These are phyloP conservation scores for Rhizopogon salebrosus DNA, from an alignment of 768 basidiomycete species.

Conservation along the genomic window DNA sequence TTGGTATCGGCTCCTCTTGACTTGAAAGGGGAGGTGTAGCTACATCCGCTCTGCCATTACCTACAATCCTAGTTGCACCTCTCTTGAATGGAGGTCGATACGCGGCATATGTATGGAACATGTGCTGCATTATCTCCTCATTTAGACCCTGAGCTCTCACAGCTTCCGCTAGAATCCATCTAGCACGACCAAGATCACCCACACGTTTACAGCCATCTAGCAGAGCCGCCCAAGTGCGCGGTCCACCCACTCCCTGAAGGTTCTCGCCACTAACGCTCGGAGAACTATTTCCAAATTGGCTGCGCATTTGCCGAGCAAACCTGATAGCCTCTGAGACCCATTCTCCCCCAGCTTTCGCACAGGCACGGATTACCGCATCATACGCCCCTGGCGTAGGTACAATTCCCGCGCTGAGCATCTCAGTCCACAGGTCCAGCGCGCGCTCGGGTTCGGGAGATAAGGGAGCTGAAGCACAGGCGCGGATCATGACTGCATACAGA, in stretches of 20 bases:
- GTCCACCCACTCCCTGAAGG: conserved; percentile 30
- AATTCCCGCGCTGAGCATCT: conserved; percentile 79
- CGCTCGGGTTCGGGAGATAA: conserved; percentile 75
- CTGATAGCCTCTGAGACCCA: conserved; percentile 83
- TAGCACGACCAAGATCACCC: conserved; percentile 75
- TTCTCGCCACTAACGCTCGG: conserved; percentile 36
- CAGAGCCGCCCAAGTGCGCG: conserved; percentile 73
- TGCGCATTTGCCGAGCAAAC: conserved; percentile 83
- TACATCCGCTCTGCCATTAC: conserved; percentile 10
- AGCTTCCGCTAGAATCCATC: conserved; percentile 92
- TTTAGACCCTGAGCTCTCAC: conserved; percentile 34
- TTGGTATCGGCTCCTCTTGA: background rate
- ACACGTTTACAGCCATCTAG: conserved; percentile 84
- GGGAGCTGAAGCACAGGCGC: conserved; percentile 63
- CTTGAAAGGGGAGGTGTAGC: background rate
- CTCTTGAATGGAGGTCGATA: conserved; percentile 70
- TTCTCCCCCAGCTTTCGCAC: conserved; percentile 59
- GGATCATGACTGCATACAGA: conserved; percentile 84
- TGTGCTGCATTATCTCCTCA: conserved; percentile 71
- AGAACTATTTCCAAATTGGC: conserved; percentile 52
- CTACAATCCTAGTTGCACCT: conserved; percentile 39
- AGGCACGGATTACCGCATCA: conserved; percentile 78
- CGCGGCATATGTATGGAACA: conserved; percentile 85
- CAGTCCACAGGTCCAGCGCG: conserved; percentile 88
- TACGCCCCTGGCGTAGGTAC: conserved; percentile 66